Evolutionary conservation across 2,329 filamentous ascomycete genomes (phyloP).

Genomic region (Scedosporium boydii): DNA sequence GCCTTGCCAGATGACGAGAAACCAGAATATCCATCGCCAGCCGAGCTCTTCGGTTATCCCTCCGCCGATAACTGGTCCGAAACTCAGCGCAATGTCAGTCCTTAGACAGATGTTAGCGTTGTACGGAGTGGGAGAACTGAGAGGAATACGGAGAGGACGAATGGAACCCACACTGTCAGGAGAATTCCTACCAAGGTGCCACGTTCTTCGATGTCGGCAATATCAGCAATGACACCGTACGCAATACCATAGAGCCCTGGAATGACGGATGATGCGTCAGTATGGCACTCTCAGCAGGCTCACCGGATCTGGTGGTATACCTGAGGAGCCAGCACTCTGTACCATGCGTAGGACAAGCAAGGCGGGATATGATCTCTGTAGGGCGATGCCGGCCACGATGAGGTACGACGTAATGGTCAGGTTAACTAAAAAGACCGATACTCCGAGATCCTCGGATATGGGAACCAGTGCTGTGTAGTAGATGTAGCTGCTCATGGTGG

Average conservation of each 20-base stretch:
- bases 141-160: constrained; percentile 19
- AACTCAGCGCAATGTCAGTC: constrained; percentile 16
- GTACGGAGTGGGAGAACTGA: constrained; percentile 34
- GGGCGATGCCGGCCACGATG: constrained; percentile 44
- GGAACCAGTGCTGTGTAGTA: constrained; percentile 35
- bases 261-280: not conserved
- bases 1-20: constrained; percentile 40
- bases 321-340: constrained; percentile 47
- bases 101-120: not conserved
- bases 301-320: not conserved
- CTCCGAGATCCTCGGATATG: constrained; percentile 28
- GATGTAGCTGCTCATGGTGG: constrained; percentile 47
- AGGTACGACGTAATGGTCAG: constrained; percentile 50
- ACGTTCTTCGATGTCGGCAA: constrained; percentile 53
- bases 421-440: constrained; percentile 32
- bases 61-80: constrained; percentile 49
- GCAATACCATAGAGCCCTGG: constrained; percentile 51
- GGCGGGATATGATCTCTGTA: constrained; percentile 40
- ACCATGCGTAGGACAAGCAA: constrained; percentile 45
- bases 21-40: constrained; percentile 56
- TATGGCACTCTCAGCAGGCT: too few species aligned
- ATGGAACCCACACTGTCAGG: too few species aligned
- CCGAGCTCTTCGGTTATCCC: constrained; percentile 47
- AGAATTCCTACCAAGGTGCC: constrained; percentile 58
- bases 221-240: constrained; percentile 57